Conservation (phyloP, 768 basidiomycete species). For the Chalciporus chontae region DNA sequence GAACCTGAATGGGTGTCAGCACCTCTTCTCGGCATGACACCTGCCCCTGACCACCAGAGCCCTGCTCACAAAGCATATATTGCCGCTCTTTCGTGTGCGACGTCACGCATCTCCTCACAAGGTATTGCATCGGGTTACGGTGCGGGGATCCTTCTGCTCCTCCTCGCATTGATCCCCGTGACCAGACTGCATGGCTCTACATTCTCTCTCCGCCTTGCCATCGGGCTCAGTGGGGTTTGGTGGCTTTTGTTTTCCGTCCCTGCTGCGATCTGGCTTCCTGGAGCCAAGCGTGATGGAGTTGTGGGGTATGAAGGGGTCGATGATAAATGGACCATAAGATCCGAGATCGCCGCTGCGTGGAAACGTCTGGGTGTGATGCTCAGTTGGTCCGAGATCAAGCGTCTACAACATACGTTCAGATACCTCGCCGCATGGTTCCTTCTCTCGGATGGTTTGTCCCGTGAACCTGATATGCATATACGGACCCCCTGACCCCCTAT, state of each 20-base stretch:
- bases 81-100: slow-evolving; percentile 62
- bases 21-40: slow-evolving; percentile 32
- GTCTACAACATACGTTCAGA: slow-evolving; percentile 78
- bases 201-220: slow-evolving; percentile 73
- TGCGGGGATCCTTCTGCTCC: slow-evolving; percentile 74
- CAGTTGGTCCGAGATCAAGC: slow-evolving; percentile 64
- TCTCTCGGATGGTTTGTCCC: slow-evolving; percentile 76
- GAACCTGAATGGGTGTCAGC: slow-evolving; percentile 31
- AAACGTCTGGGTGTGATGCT: slow-evolving; percentile 72
- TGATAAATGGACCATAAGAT: slow-evolving; percentile 41
- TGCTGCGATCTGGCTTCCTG: slow-evolving; percentile 71
- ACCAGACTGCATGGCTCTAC: slow-evolving; percentile 70
- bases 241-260: slow-evolving; percentile 85
- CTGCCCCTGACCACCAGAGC: slow-evolving; percentile 12
- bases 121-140: slow-evolving; percentile 87
- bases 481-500: not conserved
- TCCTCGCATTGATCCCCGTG: slow-evolving; percentile 78
- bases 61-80: slow-evolving; percentile 43
- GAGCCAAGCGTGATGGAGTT: slow-evolving; percentile 11
- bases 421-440: slow-evolving; percentile 95
- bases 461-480: not conserved
- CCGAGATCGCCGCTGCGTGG: slow-evolving; percentile 72
- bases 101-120: slow-evolving; percentile 76
- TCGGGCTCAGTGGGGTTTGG: slow-evolving; percentile 82
- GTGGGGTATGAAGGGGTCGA: slow-evolving; percentile 7